Percentiles rank a stretch among this genome's conserved stretches.
Evolutionary conservation across 306 rosid species (phyloP).

Genomic region (Betula pendula): DNA sequence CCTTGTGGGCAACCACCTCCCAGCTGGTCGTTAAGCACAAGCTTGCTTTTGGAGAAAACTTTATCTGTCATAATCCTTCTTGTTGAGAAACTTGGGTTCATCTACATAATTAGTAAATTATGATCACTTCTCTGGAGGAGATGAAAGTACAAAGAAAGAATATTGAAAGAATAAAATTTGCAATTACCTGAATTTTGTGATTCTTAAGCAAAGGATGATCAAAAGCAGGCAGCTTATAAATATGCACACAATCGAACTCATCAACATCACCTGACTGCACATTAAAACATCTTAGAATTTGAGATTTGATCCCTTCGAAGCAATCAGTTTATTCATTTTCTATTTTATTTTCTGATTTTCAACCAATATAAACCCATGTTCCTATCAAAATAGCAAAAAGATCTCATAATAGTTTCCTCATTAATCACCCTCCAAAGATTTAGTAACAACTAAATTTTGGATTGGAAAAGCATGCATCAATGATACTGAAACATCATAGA

Average conservation of each 20-base stretch:
- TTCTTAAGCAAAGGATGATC: constrained; percentile 34
- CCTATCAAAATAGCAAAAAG: too few species aligned
- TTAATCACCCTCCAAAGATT: not conserved
- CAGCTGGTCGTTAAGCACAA: not conserved
- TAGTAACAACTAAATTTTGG: too few species aligned
- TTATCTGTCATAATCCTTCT: not conserved
- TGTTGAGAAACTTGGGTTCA: constrained; percentile 4
- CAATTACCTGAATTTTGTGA: constrained; percentile 30
- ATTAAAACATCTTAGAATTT: not conserved
- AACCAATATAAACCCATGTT: too few species aligned
- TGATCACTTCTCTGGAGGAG: not conserved
- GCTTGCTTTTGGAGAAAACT: not conserved
- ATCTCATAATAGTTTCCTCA: not conserved
- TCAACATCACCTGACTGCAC: not conserved
- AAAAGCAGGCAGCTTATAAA: constrained; percentile 34
- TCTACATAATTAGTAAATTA: not conserved
- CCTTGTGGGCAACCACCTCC: constrained; percentile 25
- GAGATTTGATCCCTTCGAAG: too few species aligned
- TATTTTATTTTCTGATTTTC: too few species aligned
- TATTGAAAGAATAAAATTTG: not conserved
- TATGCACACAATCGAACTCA: constrained; percentile 30
- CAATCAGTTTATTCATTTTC: too few species aligned
- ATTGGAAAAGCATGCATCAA: too few species aligned
- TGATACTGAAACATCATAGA: too few species aligned
- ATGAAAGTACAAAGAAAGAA: not conserved